Conservation (phyloP, 2,329 filamentous ascomycete species). For the Penicillium sp. region DNA sequence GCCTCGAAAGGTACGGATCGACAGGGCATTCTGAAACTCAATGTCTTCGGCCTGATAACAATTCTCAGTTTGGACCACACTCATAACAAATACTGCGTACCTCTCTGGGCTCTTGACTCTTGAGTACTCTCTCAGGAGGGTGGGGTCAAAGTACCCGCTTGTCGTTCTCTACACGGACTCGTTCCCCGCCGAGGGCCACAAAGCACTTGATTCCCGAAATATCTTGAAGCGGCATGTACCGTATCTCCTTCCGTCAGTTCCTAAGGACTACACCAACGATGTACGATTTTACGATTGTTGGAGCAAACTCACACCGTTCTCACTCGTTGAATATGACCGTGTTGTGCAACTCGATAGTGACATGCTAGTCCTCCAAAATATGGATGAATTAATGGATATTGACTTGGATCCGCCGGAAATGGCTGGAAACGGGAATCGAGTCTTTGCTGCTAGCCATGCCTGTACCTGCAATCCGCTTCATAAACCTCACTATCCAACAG, state of each 20-base stretch:
- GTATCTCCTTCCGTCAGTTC: not conserved
- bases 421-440: not conserved
- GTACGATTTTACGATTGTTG: not conserved
- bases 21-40: not conserved
- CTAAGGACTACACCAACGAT: not conserved
- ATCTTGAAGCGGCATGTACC: not conserved
- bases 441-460: not conserved
- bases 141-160: not conserved
- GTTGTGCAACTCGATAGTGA: not conserved
- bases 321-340: not conserved
- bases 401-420: not conserved
- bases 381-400: not conserved
- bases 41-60: not conserved
- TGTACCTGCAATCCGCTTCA: not conserved
- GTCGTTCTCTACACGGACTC: not conserved
- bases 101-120: constrained; percentile 80
- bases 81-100: constrained; percentile 82
- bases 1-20: not conserved
- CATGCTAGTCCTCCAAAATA: not conserved
- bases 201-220: not conserved
- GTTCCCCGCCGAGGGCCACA: not conserved
- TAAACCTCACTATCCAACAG: not conserved
- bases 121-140: constrained; percentile 66
- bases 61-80: constrained; percentile 71
- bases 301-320: not conserved